Evolutionary conservation across 257 asterid species (phyloP).

Genomic region (Lycium barbarum): DNA sequence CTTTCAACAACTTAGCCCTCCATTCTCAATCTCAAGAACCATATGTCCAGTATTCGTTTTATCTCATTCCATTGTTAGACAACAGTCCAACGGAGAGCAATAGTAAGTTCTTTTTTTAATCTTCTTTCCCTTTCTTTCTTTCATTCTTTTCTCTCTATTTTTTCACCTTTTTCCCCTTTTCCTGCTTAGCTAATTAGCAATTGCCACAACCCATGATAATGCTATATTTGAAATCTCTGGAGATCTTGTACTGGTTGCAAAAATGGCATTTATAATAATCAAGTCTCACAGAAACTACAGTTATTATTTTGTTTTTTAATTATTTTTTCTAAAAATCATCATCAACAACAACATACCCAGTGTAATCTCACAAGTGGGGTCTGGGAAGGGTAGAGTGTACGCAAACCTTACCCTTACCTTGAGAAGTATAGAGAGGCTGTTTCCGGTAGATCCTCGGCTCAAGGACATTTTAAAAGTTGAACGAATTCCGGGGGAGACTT

Average conservation of each 20-base stretch:
- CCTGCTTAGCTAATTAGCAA: constrained; percentile 21
- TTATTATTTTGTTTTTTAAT: too few relatives aligned
- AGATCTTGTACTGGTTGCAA: neutral
- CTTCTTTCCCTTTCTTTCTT: neutral
- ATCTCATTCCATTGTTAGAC: neutral
- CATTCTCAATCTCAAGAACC: constrained; percentile 8
- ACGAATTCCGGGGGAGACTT: neutral
- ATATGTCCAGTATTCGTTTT: neutral
- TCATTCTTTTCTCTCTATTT: neutral
- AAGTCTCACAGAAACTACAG: constrained; percentile 2
- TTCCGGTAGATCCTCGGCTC: too few relatives aligned
- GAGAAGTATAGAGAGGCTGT: too few relatives aligned
- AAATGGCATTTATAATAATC: neutral
- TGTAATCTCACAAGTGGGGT: too few relatives aligned
- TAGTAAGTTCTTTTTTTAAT: neutral
- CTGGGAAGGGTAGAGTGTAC: too few relatives aligned
- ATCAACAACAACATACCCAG: too few relatives aligned
- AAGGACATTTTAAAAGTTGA: neutral
- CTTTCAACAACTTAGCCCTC: constrained; percentile 7
- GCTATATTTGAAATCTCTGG: constrained; percentile 21
- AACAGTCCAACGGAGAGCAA: neutral
- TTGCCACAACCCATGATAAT: neutral
- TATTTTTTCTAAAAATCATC: too few relatives aligned
- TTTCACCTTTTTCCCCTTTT: neutral
- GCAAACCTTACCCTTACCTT: too few relatives aligned